phyloP scores from a whole-genome alignment of 441 rosid species.

The Theobroma grandiflorum region DNA sequence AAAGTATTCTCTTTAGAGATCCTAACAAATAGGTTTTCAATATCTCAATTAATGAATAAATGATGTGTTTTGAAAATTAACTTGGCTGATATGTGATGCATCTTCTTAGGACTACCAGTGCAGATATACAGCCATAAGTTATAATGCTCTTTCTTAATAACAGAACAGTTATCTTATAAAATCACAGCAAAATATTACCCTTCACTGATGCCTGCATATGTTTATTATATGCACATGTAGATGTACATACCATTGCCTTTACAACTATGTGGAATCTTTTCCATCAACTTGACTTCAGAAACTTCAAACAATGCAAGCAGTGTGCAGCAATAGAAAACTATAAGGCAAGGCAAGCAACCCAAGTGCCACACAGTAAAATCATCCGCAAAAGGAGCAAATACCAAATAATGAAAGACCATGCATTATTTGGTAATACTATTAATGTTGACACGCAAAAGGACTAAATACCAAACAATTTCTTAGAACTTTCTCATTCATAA shows the following conservation, averaged over 20 bases:
- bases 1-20: background rate
- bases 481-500: background rate
- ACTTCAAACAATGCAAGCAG: background rate
- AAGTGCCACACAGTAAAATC: constrained; percentile 3
- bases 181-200: background rate
- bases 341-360: background rate
- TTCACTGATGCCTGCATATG: background rate
- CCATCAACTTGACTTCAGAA: background rate
- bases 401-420: background rate
- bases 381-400: background rate
- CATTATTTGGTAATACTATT: background rate
- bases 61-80: background rate
- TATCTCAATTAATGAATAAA: background rate
- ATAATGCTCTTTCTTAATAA: background rate
- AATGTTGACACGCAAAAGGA: background rate
- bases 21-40: background rate
- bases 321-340: background rate
- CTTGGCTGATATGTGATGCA: background rate
- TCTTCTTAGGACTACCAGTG: background rate
- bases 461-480: background rate
- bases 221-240: background rate
- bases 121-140: background rate
- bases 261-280: background rate
- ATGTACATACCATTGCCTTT: background rate
- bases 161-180: background rate